Base-by-base conservation (phyloP, 495 filamentous ascomycete species). In the Lasiosphaeris hirsuta region DNA sequence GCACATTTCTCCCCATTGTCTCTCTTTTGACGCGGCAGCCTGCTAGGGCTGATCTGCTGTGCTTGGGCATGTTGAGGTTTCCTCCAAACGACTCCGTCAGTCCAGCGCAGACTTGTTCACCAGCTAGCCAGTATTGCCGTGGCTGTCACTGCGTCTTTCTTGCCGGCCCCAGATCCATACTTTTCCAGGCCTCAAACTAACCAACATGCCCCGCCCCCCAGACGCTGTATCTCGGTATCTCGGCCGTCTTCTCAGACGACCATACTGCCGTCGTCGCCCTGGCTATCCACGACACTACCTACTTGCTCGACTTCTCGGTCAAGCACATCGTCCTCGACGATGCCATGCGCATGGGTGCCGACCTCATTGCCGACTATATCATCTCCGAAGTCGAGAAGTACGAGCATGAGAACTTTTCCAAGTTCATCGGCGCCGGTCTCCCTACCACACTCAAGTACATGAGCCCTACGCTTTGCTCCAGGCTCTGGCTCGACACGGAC, bases 401-500 rank as follows among this genome's bases (percentile, higher is more conserved):
- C 61, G 83, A 82, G 52, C 76, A 83, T 17, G 72, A 78, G 35
- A 86, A 89, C 58, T 66, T 83, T 17, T 78, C 82, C 66, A 90
- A 90, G 67, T 84, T 90, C 60, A 74, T 88, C 11, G 88, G 87
- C 5, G 74, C 78, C 30, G 86, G 86, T 18, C 63, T 85, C 19
- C 87, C 79, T 19, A 74, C 63, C 30, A 76, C 68, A 17, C 66
- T 79, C 68, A 75, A 73, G 62, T 64, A 76, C 19, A 69, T 82
- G 49, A 80, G 80, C 60, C 86, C 89, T 0, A 69, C 64, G 6
- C 76, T 92, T 5, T 86, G 83, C 45, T 86, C 89, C 0, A 82
- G 84, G n/a, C 79, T 96, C 0, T 96, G 90, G 90, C 65, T 81
- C 8, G 85, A 92, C 50, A 74, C 92, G 13, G 90, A 96, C 66